Evolutionary conservation across 305 asterid species (phyloP).

Genomic region (Andrographis paniculata): DNA sequence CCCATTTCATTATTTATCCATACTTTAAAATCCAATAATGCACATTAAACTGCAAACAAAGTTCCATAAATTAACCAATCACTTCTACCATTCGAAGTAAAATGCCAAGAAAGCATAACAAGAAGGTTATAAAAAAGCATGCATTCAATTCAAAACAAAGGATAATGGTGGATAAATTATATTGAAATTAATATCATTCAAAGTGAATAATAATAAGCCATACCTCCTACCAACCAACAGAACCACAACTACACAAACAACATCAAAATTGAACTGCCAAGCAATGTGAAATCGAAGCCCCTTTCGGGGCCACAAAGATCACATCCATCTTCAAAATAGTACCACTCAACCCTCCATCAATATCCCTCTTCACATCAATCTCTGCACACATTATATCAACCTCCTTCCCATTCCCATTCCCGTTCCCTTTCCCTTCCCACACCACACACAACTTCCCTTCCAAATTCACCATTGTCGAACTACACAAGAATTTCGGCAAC

Average conservation of each 20-base stretch:
- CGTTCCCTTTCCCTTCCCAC: conserved; percentile 66
- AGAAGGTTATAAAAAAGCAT: too few species aligned
- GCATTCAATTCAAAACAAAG: too few species aligned
- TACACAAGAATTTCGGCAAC: conserved; percentile 71
- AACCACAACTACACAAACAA: conserved; percentile 2
- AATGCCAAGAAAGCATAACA: too few species aligned
- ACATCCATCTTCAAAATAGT: conserved; percentile 46
- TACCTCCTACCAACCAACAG: conserved; percentile 7
- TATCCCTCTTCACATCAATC: conserved; percentile 57
- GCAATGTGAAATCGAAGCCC: conserved; percentile 72
- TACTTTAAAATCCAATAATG: too few species aligned
- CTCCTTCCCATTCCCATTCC: conserved; percentile 41
- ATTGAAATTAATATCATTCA: too few species aligned
- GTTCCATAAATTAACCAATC: too few species aligned
- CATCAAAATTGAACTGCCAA: conserved; percentile 55
- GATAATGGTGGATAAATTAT: too few species aligned
- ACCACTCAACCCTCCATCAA: conserved; percentile 58
- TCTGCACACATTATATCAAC: conserved; percentile 74
- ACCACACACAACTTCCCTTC: conserved; percentile 73
- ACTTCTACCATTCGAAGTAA: too few species aligned
- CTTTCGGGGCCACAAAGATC: conserved; percentile 58
- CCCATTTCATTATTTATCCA: too few species aligned
- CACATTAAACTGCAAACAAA: too few species aligned
- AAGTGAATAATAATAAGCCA: not conserved
- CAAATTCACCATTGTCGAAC: conserved; percentile 83